Conservation (phyloP, 2,329 filamentous ascomycete species). For the Chalaropsis ovoidea region DNA sequence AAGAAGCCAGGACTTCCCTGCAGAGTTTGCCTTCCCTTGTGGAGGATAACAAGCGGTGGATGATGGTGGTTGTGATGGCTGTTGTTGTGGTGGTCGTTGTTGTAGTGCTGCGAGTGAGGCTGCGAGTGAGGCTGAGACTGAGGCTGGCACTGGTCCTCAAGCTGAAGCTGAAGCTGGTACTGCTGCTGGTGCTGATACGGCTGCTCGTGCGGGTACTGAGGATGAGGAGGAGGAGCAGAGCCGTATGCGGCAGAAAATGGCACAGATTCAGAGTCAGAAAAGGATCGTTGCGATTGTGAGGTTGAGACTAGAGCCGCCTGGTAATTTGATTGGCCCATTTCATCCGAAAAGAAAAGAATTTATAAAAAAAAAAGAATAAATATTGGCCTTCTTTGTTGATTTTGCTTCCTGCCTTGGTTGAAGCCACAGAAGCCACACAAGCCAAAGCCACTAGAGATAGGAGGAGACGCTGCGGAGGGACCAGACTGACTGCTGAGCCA, state of each 20-base stretch:
- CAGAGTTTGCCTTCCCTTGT: conserved; percentile 9
- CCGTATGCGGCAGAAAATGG: too few relatives aligned
- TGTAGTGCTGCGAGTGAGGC: too few relatives aligned
- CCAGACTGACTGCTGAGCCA: too few relatives aligned
- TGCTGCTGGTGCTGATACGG: neutral
- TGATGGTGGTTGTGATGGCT: neutral
- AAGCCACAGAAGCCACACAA: neutral
- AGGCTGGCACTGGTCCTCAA: neutral
- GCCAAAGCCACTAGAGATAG: too few relatives aligned
- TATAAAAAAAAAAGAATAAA: neutral
- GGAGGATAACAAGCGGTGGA: neutral
- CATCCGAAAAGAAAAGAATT: neutral
- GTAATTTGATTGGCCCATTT: neutral
- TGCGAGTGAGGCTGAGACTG: too few relatives aligned
- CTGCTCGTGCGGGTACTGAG: too few relatives aligned
- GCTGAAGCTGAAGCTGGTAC: neutral
- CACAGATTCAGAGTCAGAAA: neutral
- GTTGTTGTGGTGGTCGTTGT: neutral
- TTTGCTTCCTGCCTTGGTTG: neutral
- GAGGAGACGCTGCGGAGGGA: too few relatives aligned
- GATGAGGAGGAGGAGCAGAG: too few relatives aligned
- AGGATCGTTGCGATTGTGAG: neutral
- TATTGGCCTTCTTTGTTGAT: neutral
- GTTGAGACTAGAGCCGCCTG: neutral
- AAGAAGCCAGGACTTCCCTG: conserved; percentile 13